Evolutionary conservation across 2,329 filamentous ascomycete genomes (phyloP).

Genomic region (Alternaria brassicicola): DNA sequence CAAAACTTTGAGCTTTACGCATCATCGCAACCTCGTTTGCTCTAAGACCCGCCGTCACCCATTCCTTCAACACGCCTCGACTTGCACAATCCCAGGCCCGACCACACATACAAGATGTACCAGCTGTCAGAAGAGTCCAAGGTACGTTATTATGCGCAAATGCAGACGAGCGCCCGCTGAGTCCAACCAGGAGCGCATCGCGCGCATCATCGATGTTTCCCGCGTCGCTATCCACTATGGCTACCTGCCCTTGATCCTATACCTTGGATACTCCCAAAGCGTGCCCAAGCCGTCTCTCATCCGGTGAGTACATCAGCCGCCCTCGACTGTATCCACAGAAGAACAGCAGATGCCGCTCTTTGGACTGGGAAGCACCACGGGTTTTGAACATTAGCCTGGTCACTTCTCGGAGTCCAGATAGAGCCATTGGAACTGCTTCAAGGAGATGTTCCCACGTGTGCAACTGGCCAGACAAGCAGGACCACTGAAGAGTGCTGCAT

Average conservation of each 20-base stretch:
- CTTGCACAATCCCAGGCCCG: not conserved
- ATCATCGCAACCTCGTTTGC: slow-evolving; percentile 16
- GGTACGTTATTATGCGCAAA: slow-evolving; percentile 58
- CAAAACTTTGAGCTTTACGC: slow-evolving; percentile 34
- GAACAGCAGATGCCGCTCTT: not conserved
- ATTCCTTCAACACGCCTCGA: slow-evolving; percentile 1
- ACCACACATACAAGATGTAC: slow-evolving; percentile 51
- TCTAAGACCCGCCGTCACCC: slow-evolving; percentile 9
- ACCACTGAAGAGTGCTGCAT: not conserved
- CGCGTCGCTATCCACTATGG: slow-evolving; percentile 96
- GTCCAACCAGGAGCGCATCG: slow-evolving; percentile 83
- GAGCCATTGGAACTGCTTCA: not conserved
- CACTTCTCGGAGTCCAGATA: not conserved
- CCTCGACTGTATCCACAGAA: not conserved
- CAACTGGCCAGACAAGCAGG: not conserved
- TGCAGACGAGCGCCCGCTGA: slow-evolving; percentile 27
- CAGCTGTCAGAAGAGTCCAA: slow-evolving; percentile 95
- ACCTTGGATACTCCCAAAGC: slow-evolving; percentile 95
- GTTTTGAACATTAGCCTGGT: not conserved
- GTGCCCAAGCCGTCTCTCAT: slow-evolving; percentile 84
- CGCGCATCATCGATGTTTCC: slow-evolving; percentile 93
- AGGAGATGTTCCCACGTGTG: not conserved
- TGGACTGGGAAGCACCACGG: not conserved
- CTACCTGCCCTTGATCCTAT: slow-evolving; percentile 95
- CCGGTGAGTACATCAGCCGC: slow-evolving; percentile 56